These are phyloP conservation scores for Megacollybia marginata DNA, from an alignment of 768 basidiomycete genomes.

Conservation along the genomic window DNA sequence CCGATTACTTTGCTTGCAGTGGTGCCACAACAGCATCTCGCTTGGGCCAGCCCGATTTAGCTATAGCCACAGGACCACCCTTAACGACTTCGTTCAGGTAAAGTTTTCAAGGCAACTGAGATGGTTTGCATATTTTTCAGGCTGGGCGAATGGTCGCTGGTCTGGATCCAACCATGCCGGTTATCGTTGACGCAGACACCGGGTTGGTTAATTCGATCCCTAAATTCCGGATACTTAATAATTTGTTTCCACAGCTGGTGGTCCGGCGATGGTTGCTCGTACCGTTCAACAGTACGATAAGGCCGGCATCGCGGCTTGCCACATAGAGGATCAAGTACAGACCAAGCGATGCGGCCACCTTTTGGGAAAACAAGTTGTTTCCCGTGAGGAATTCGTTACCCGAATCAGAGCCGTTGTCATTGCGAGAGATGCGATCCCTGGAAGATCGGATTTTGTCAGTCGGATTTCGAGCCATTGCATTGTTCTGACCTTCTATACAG, in stretches of 20 bases:
- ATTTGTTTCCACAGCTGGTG: constrained; percentile 32
- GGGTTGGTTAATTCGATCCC: constrained; percentile 33
- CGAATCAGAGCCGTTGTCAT: constrained; percentile 73
- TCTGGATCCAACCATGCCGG: constrained; percentile 54
- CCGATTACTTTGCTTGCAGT: constrained; percentile 19
- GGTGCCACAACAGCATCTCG: constrained; percentile 78
- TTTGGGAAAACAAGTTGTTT: constrained; percentile 77
- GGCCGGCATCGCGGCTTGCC: constrained; percentile 66
- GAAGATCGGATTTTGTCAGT: constrained; percentile 65
- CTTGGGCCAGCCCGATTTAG: constrained; percentile 71
- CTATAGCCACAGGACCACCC: constrained; percentile 69
- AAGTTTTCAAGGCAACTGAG: neutral
- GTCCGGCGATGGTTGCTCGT: constrained; percentile 67
- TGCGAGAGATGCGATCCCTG: constrained; percentile 70
- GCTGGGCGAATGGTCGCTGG: constrained; percentile 67
- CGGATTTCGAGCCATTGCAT: neutral
- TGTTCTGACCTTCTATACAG: constrained; percentile 17
- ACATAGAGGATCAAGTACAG: constrained; percentile 80
- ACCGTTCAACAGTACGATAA: constrained; percentile 66
- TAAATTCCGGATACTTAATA: neutral
- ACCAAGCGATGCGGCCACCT: constrained; percentile 78
- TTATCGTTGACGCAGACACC: constrained; percentile 78
- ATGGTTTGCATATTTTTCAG: constrained; percentile 17
- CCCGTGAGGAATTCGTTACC: constrained; percentile 66
- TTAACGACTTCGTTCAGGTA: constrained; percentile 70